These are phyloP conservation scores for Gaeumannomyces tritici DNA, from an alignment of 2,329 filamentous ascomycete species.

Conservation along the genomic window DNA sequence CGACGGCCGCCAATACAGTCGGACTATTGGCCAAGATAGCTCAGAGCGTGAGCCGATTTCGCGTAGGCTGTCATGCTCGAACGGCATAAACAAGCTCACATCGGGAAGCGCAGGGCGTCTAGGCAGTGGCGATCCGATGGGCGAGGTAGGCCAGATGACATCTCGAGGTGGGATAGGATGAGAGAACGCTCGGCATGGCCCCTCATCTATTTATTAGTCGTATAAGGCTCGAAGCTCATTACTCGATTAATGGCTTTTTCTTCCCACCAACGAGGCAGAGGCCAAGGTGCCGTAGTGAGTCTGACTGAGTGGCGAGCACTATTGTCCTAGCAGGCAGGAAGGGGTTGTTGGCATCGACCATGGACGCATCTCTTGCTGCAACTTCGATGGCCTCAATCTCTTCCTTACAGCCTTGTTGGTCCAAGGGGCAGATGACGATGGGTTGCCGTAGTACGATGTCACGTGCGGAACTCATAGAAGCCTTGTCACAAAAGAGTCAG, in stretches of 20 bases:
- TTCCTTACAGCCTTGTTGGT: conserved; percentile 92
- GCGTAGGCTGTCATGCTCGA: background rate
- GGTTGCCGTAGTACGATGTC: conserved; percentile 85
- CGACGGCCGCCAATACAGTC: background rate
- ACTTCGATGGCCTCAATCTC: conserved; percentile 98
- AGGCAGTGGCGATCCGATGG: background rate
- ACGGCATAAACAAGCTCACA: background rate
- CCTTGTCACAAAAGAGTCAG: conserved; percentile 40
- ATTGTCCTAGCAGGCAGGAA: conserved; percentile 85
- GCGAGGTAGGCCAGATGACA: background rate
- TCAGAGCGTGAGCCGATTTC: background rate
- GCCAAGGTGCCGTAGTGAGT: conserved; percentile 51
- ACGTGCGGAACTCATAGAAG: conserved; percentile 74
- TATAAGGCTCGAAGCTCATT: conserved; percentile 1
- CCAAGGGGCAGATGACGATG: conserved; percentile 91
- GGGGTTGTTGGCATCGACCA: conserved; percentile 81
- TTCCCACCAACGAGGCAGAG: conserved; percentile 54
- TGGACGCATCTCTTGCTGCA: conserved; percentile 83
- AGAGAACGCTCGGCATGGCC: background rate
- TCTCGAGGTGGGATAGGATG: background rate
- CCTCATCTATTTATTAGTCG: background rate
- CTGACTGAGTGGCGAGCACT: conserved; percentile 65
- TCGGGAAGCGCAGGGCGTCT: background rate
- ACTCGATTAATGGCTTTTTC: conserved; percentile 59
- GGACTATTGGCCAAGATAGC: background rate